phyloP scores from a whole-genome alignment of 495 filamentous ascomycete species.

The Xylaria nigripes region DNA sequence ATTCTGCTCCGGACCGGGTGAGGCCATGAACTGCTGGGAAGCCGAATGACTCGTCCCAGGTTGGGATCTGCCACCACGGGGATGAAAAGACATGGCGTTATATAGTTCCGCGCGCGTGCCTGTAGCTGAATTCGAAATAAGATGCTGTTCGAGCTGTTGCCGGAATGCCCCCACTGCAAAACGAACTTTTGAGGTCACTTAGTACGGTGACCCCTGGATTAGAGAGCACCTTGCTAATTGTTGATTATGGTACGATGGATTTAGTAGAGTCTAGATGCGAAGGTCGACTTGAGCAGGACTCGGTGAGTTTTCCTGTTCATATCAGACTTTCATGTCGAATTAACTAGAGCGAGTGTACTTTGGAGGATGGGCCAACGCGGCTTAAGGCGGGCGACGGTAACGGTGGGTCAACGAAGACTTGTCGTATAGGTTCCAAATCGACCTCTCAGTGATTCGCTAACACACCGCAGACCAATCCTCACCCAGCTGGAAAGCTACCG shows the following conservation, averaged over 20 bases:
- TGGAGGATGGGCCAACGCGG: conserved; percentile 1
- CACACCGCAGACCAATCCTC: background rate
- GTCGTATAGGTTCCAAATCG: conserved; percentile 4
- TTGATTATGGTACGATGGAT: background rate
- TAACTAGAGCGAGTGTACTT: background rate
- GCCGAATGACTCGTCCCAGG: conserved; percentile 18
- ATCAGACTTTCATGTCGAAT: background rate
- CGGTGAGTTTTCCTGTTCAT: background rate
- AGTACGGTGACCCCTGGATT: background rate
- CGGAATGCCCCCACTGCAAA: background rate
- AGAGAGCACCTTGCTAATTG: background rate
- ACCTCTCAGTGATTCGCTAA: background rate
- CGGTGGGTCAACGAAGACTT: conserved; percentile 7
- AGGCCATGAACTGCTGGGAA: conserved; percentile 16
- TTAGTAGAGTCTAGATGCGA: background rate
- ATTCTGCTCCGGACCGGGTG: conserved; percentile 15
- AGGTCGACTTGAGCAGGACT: background rate
- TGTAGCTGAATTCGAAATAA: background rate
- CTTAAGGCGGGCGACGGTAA: conserved; percentile 2
- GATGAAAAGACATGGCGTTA: conserved; percentile 20
- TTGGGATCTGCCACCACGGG: conserved; percentile 17
- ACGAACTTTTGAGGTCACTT: background rate
- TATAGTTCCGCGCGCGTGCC: background rate
- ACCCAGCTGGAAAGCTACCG: conserved; percentile 17
- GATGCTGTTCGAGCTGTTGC: background rate